Percentiles rank a stretch among this genome's conserved stretches.
Conservation (phyloP, 345 rosid genomes). For the Salix udensis region DNA sequence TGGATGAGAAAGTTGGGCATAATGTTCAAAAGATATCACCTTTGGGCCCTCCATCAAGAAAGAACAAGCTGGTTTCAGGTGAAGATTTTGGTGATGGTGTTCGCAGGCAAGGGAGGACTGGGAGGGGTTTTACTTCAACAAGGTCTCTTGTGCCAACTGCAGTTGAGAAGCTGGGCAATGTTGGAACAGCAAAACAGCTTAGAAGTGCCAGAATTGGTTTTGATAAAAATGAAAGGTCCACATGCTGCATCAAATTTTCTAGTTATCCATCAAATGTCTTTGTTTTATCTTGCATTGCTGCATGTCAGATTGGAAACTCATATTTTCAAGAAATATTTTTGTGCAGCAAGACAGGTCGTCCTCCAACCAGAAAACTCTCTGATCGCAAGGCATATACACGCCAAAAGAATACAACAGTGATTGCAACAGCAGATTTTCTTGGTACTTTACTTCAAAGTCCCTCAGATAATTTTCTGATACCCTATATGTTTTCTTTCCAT, state of each 20-base stretch:
- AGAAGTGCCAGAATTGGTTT: conserved; percentile 64
- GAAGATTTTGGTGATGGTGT: conserved; percentile 75
- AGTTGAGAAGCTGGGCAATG: conserved; percentile 61
- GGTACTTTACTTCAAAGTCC: conserved; percentile 48
- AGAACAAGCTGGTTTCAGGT: conserved; percentile 60
- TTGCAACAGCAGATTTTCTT: conserved; percentile 61
- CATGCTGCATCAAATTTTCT: conserved; percentile 13
- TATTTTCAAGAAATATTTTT: conserved; percentile 26
- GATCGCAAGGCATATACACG: conserved; percentile 83
- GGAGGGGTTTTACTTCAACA: conserved; percentile 57
- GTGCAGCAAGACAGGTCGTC: conserved; percentile 87
- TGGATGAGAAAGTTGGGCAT: conserved; percentile 65
- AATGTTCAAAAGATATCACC: conserved; percentile 61
- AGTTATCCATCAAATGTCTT: background rate
- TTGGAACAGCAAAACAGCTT: conserved; percentile 81
- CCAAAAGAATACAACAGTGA: conserved; percentile 53
- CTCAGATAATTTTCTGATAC: conserved; percentile 14
- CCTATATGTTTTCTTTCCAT: background rate
- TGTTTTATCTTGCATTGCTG: conserved; percentile 2
- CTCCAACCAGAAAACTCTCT: conserved; percentile 82
- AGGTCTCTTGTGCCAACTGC: conserved; percentile 59
- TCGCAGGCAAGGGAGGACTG: conserved; percentile 84
- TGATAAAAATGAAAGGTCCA: conserved; percentile 78
- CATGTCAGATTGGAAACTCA: conserved; percentile 17
- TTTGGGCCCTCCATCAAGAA: conserved; percentile 57